These are phyloP conservation scores for Ceratocystis destructans DNA, from an alignment of 2,329 filamentous ascomycete species.

Conservation along the genomic window DNA sequence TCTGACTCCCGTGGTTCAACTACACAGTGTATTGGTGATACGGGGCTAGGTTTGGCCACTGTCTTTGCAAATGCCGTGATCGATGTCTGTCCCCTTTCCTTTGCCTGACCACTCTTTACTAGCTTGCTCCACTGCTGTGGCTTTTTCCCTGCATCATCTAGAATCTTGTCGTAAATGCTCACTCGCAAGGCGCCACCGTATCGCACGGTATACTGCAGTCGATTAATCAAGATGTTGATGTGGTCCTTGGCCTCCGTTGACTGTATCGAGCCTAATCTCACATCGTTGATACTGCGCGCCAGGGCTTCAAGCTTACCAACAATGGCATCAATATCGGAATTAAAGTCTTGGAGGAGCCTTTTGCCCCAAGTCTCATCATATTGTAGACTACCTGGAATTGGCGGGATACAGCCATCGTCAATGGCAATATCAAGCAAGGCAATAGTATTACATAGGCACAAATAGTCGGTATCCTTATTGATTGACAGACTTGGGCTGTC, in stretches of 20 bases:
- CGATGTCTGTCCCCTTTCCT: slow-evolving; percentile 35
- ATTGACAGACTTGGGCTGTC: slow-evolving; percentile 38
- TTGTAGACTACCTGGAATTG: slow-evolving; percentile 20
- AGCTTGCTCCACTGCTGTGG: not conserved
- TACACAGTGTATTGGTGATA: not conserved
- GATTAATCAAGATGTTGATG: slow-evolving; percentile 60
- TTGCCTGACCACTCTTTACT: slow-evolving; percentile 27
- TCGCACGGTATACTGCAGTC: slow-evolving; percentile 57
- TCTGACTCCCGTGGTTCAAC: not conserved
- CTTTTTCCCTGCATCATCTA: not conserved
- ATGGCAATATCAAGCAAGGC: slow-evolving; percentile 61
- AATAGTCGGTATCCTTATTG: slow-evolving; percentile 48
- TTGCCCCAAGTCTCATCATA: slow-evolving; percentile 22
- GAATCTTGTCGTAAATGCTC: slow-evolving; percentile 35
- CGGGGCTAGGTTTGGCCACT: not conserved
- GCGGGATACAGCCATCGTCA: slow-evolving; percentile 39
- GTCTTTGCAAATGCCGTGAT: slow-evolving; percentile 34
- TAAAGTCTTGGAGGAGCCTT: slow-evolving; percentile 40
- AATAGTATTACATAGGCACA: slow-evolving; percentile 49
- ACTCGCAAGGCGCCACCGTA: slow-evolving; percentile 44
- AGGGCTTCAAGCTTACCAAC: slow-evolving; percentile 43
- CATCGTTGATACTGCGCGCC: slow-evolving; percentile 53
- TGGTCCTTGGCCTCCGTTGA: slow-evolving; percentile 64
- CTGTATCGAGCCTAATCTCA: slow-evolving; percentile 56
- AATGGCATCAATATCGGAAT: slow-evolving; percentile 56